These are phyloP conservation scores for Citeromyces matritensis DNA, from an alignment of 805 yeast species.

Conservation along the genomic window DNA sequence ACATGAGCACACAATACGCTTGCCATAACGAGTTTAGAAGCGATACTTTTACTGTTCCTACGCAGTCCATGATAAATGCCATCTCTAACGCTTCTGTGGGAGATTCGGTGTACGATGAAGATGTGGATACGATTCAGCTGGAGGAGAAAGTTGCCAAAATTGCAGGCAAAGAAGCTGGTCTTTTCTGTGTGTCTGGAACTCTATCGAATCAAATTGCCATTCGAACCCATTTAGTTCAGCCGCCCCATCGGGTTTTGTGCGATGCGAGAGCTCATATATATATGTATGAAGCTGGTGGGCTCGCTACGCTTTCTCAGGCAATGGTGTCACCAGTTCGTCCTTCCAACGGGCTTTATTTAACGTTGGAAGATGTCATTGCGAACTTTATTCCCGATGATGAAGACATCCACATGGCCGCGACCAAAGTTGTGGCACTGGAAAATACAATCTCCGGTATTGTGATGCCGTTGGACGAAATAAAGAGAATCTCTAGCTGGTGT, in stretches of 20 bases:
- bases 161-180: conserved; percentile 69
- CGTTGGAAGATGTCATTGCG: conserved; percentile 65
- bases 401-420: conserved; percentile 82
- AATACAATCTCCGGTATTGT: conserved; percentile 80
- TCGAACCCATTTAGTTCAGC: conserved; percentile 61
- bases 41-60: conserved; percentile 88
- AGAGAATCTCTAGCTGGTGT: conserved; percentile 58
- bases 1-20: conserved; percentile 2
- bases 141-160: conserved; percentile 50
- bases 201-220: conserved; percentile 80
- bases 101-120: conserved; percentile 85
- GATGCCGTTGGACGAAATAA: conserved; percentile 67
- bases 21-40: conserved; percentile 41
- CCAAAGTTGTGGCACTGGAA: conserved; percentile 70
- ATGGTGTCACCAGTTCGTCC: conserved; percentile 82
- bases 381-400: conserved; percentile 56
- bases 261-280: conserved; percentile 80
- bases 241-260: conserved; percentile 77
- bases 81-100: conserved; percentile 49
- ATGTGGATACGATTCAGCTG: conserved; percentile 46
- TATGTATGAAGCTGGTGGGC: conserved; percentile 80
- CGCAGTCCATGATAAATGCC: conserved; percentile 54
- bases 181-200: conserved; percentile 83
- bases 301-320: conserved; percentile 81
- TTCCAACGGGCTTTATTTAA: conserved; percentile 57